Conservation (phyloP, 2,329 filamentous ascomycete species). For the Verticillium alfalfae region DNA sequence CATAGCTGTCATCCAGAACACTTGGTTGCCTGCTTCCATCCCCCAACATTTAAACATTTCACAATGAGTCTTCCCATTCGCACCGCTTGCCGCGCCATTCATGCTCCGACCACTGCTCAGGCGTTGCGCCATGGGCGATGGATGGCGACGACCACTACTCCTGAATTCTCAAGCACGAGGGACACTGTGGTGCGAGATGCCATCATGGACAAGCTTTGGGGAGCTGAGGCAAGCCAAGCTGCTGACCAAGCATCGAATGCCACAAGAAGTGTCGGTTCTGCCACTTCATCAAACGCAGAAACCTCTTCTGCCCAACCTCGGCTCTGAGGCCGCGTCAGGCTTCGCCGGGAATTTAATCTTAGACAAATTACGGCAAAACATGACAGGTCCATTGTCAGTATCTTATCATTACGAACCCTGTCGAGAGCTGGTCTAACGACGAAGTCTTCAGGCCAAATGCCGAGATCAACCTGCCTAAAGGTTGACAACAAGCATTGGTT, state of each 20-base stretch:
- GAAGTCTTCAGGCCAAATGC: too few relatives aligned
- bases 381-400: too few relatives aligned
- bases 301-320: neutral
- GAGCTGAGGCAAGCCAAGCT: neutral
- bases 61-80: neutral
- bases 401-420: too few relatives aligned
- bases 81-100: neutral
- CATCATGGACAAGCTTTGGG: slow-evolving; percentile 3
- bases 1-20: neutral
- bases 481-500: too few relatives aligned
- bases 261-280: neutral
- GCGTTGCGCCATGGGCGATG: neutral
- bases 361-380: neutral
- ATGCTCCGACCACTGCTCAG: neutral
- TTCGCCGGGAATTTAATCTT: neutral
- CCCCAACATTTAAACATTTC: neutral
- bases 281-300: neutral
- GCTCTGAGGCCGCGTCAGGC: neutral
- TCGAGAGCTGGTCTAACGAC: too few relatives aligned
- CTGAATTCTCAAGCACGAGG: neutral
- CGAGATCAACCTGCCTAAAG: too few relatives aligned
- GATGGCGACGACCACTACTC: neutral
- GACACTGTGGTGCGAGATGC: neutral
- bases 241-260: neutral
- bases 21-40: too few relatives aligned